Percentiles rank a stretch among this genome's conserved stretches.
phyloP scores from a whole-genome alignment of 2,329 filamentous ascomycete genomes.

The Aureobasidium sp. region DNA sequence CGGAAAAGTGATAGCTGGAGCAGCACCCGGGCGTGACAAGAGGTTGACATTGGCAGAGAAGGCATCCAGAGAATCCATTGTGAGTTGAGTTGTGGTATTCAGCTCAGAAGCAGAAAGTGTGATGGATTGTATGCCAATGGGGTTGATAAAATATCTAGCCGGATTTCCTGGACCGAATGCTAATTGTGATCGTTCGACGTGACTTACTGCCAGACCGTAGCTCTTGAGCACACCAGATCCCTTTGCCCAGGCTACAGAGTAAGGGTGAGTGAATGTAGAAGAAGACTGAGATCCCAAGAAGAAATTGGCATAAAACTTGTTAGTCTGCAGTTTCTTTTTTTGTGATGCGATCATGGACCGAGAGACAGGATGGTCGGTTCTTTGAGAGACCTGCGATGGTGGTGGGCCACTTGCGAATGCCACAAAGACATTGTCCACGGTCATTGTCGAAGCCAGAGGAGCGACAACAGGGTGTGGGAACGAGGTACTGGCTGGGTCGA shows the following conservation, averaged over 20 bases:
- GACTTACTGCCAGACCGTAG: conserved; percentile 71
- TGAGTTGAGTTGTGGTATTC: conserved; percentile 48
- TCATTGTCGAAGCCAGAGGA: conserved; percentile 17
- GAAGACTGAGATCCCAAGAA: conserved; percentile 65
- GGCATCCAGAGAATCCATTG: conserved; percentile 43
- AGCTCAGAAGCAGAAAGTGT: conserved; percentile 73
- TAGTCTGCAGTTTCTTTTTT: conserved; percentile 52
- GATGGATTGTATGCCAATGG: conserved; percentile 72
- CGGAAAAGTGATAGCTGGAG: conserved; percentile 64
- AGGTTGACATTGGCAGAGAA: conserved; percentile 63
- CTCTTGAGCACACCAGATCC: conserved; percentile 50
- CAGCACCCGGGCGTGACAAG: conserved; percentile 39
- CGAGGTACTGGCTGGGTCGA: conserved; percentile 22
- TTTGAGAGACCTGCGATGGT: conserved; percentile 32
- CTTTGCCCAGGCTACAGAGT: conserved; percentile 37
- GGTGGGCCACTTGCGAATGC: conserved; percentile 34
- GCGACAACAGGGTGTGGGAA: conserved; percentile 21
- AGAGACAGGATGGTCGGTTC: conserved; percentile 34
- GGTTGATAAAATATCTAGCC: conserved; percentile 64
- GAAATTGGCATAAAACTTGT: conserved; percentile 65
- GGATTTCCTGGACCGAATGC: conserved; percentile 28
- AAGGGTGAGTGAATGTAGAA: conserved; percentile 63
- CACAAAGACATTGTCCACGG: conserved; percentile 31
- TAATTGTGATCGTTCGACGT: conserved; percentile 59
- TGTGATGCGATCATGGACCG: conserved; percentile 31